Conservation (phyloP, 1,139 yeast species). For the Taiozyma onychis region DNA sequence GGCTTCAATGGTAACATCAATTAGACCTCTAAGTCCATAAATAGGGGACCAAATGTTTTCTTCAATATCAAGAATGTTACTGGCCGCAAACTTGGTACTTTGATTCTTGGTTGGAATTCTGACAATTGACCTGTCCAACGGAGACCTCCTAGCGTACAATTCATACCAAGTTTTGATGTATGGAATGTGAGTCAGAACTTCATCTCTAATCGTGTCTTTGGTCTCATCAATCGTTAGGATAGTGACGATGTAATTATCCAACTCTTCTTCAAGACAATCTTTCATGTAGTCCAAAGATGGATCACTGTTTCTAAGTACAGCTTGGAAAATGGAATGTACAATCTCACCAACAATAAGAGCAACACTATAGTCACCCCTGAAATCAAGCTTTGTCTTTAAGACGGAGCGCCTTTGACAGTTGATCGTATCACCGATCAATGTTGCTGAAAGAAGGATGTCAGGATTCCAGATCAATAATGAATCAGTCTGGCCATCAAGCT, state of each 20-base stretch:
- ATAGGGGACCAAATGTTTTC: slow-evolving; percentile 90
- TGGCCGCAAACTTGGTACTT: slow-evolving; percentile 44
- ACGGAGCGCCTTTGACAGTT: slow-evolving; percentile 70
- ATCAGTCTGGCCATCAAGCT: slow-evolving; percentile 49
- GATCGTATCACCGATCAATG: slow-evolving; percentile 72
- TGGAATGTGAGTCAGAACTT: slow-evolving; percentile 47
- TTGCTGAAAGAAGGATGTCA: slow-evolving; percentile 75
- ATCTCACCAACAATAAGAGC: slow-evolving; percentile 73
- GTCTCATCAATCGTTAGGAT: slow-evolving; percentile 55
- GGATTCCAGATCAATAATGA: slow-evolving; percentile 78
- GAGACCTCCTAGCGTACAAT: slow-evolving; percentile 31
- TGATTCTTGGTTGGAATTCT: slow-evolving; percentile 37
- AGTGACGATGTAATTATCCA: slow-evolving; percentile 39
- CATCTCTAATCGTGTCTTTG: slow-evolving; percentile 39
- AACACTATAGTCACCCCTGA: slow-evolving; percentile 48
- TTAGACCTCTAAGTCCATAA: slow-evolving; percentile 86
- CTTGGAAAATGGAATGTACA: slow-evolving; percentile 74
- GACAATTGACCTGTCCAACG: slow-evolving; percentile 21
- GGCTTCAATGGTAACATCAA: slow-evolving; percentile 82
- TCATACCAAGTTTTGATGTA: slow-evolving; percentile 62
- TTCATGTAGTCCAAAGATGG: slow-evolving; percentile 43
- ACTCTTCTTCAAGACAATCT: slow-evolving; percentile 38
- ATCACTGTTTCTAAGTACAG: slow-evolving; percentile 43
- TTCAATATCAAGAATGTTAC: slow-evolving; percentile 73
- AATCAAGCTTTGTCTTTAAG: slow-evolving; percentile 45